These are phyloP conservation scores for Saccharomycopsis hybrid DNA, from an alignment of 1,139 yeast genomes.

Conservation along the genomic window DNA sequence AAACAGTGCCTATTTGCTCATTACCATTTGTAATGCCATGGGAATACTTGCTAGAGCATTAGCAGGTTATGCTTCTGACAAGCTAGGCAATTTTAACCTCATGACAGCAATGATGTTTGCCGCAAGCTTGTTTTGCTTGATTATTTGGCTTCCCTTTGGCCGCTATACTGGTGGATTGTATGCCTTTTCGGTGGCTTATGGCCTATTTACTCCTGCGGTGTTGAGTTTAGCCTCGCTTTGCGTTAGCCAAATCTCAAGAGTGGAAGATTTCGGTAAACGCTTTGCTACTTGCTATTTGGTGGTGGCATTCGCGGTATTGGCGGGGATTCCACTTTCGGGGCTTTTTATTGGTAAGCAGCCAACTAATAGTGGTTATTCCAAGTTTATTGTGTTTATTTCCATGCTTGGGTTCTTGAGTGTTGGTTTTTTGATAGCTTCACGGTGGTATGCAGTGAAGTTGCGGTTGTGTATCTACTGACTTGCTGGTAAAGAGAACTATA, in stretches of 20 bases:
- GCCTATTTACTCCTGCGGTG: conserved; percentile 46
- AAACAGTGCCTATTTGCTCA: conserved; percentile 36
- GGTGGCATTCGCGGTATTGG: conserved; percentile 51
- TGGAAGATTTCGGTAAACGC: conserved; percentile 59
- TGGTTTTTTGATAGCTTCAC: no score
- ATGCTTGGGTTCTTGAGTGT: conserved; percentile 5
- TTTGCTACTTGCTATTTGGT: conserved; percentile 61
- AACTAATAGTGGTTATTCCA: conserved; percentile 2
- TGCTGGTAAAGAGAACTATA: no score
- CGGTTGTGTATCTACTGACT: no score
- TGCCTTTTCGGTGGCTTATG: conserved; percentile 45
- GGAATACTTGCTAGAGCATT: conserved; percentile 43
- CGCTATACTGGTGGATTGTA: conserved; percentile 32
- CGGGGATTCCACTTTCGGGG: conserved; percentile 49
- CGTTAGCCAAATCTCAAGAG: conserved; percentile 56
- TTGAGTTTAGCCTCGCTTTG: conserved; percentile 43
- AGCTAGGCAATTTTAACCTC: conserved; percentile 46
- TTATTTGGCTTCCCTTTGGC: conserved; percentile 52
- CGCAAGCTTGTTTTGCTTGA: conserved; percentile 28
- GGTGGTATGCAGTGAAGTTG: no score
- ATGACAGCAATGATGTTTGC: conserved; percentile 36
- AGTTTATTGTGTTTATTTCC: conserved; percentile 15
- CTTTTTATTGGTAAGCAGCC: conserved; percentile 34
- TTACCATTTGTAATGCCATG: conserved; percentile 40
- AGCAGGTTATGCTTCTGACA: conserved; percentile 45